phyloP scores from a whole-genome alignment of 306 rosid species.

The Sophora flavescens region DNA sequence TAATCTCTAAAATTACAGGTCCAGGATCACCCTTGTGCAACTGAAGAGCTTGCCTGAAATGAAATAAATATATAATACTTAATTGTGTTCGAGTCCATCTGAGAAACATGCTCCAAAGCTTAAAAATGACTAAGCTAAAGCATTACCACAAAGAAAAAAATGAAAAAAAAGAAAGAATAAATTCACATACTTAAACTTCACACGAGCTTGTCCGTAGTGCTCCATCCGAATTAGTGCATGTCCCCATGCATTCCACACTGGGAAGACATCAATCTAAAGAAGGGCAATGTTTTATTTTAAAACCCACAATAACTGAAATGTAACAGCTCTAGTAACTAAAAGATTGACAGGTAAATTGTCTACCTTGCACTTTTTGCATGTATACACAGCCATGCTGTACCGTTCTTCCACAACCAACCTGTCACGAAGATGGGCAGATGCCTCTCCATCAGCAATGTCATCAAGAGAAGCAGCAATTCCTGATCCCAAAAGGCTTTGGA shows the following conservation, averaged over 20 bases:
- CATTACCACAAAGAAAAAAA: constrained; percentile 5
- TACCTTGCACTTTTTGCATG: constrained; percentile 98
- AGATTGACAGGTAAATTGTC: constrained; percentile 19
- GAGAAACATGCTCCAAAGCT: constrained; percentile 10
- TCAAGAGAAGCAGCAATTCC: constrained; percentile 97
- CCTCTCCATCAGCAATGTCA: constrained; percentile 92
- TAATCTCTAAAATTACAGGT: constrained; percentile 83
- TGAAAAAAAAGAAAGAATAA: constrained; percentile 21
- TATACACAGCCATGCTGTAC: constrained; percentile 98
- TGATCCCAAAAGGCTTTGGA: constrained; percentile 96
- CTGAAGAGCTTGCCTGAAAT: constrained; percentile 97
- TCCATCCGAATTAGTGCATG: constrained; percentile 98
- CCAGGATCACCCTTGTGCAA: constrained; percentile 84
- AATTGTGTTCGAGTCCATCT: constrained; percentile 16
- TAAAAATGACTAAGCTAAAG: constrained; percentile 4
- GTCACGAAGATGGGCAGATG: constrained; percentile 92
- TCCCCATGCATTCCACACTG: constrained; percentile 99
- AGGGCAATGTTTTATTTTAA: constrained; percentile 41
- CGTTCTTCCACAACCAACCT: constrained; percentile 89
- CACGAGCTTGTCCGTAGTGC: constrained; percentile 96
- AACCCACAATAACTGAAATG: constrained; percentile 43
- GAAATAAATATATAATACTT: constrained; percentile 45
- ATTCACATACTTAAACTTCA: constrained; percentile 84
- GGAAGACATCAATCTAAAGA: constrained; percentile 91
- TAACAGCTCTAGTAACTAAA: constrained; percentile 37